Evolutionary conservation across 2,329 filamentous ascomycete species (phyloP).

Genomic region (Sordariomycetes sp.): DNA sequence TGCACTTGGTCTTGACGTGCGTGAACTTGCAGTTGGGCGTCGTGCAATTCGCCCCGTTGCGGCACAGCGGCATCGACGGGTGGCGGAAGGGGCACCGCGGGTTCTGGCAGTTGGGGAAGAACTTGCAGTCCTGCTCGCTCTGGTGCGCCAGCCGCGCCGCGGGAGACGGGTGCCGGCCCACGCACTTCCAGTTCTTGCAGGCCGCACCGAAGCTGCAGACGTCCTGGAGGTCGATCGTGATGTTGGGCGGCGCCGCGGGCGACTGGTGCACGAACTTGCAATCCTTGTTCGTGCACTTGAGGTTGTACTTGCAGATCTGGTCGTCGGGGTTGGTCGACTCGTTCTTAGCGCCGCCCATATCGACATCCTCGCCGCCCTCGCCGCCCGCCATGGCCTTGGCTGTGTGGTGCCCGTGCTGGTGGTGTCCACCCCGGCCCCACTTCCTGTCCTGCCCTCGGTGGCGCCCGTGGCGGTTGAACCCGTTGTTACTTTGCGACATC

Average conservation of each 20-base stretch:
- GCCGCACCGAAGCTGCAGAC: conserved; percentile 75
- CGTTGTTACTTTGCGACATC: conserved; percentile 38
- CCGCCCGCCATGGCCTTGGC: conserved; percentile 18
- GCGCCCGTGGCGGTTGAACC: conserved; percentile 24
- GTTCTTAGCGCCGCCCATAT: conserved; percentile 41
- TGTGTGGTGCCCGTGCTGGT: conserved; percentile 14
- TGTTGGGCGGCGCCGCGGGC: conserved; percentile 69
- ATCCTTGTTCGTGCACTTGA: conserved; percentile 74
- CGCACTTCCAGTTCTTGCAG: conserved; percentile 94
- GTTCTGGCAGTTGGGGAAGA: conserved; percentile 86
- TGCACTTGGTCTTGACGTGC: conserved; percentile 74
- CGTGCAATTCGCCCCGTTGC: conserved; percentile 82
- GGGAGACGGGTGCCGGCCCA: conserved; percentile 81
- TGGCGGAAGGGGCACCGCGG: conserved; percentile 80
- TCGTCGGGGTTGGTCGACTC: conserved; percentile 46
- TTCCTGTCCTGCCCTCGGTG: conserved; percentile 53
- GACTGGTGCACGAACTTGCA: conserved; percentile 94
- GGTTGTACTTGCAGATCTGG: conserved; percentile 78
- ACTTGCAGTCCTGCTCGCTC: conserved; percentile 76
- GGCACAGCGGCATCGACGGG: conserved; percentile 72
- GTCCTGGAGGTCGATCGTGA: conserved; percentile 65
- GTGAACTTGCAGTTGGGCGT: conserved; percentile 78
- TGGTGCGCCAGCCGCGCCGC: conserved; percentile 68
- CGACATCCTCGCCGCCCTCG: conserved; percentile 43
- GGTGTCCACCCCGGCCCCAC: conserved; percentile 31